Conservation (phyloP, 306 rosid genomes). For the Rosa multiflora region DNA sequence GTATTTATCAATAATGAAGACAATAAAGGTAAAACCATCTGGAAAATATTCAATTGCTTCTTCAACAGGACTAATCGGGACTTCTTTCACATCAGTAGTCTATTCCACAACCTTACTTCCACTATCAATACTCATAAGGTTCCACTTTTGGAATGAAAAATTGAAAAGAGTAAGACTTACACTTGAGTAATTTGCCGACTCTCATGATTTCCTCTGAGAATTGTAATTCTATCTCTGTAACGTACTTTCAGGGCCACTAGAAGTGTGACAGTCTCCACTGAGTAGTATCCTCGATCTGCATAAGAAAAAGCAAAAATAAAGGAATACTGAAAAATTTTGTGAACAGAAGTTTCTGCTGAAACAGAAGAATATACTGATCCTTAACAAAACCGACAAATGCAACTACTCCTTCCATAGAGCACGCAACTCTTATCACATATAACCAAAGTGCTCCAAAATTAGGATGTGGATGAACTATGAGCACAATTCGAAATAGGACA, state of each 20-base stretch:
- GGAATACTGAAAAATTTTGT: not conserved
- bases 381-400: not conserved
- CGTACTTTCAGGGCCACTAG: conserved; percentile 97
- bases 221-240: conserved; percentile 97
- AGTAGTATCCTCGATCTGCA: conserved; percentile 63
- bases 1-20: not conserved
- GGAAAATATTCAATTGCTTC: not conserved
- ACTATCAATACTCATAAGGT: not conserved
- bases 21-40: not conserved
- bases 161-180: conserved; percentile 47
- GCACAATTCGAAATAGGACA: too few species aligned
- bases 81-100: not conserved
- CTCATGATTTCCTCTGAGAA: conserved; percentile 97
- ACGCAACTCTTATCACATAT: not conserved
- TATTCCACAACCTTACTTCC: not conserved
- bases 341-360: not conserved
- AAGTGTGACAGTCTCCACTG: conserved; percentile 96
- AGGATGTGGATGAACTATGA: not conserved
- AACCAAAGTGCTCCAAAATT: not conserved
- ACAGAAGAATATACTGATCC: not conserved
- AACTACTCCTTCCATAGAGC: not conserved
- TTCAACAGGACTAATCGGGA: not conserved
- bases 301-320: not conserved
- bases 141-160: not conserved
- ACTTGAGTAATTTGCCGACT: conserved; percentile 99